A percentile compares a stretch with the other conserved stretches of the same genome.
Evolutionary conservation across 805 yeast genomes (phyloP).

Genomic region (Clavispora vitiphila): DNA sequence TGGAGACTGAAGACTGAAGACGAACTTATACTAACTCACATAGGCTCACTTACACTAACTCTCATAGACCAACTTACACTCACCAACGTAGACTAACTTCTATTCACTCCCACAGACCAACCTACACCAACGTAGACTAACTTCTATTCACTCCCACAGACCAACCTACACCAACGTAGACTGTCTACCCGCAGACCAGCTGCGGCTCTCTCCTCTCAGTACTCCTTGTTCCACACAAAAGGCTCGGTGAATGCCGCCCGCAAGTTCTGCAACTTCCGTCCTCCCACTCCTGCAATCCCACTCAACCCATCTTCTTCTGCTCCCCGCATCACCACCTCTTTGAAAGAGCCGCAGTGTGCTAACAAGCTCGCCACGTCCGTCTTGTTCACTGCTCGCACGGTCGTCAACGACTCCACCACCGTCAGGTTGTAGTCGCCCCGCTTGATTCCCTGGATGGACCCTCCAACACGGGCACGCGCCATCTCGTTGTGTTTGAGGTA

Average conservation of each 20-base stretch:
- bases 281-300: constrained; percentile 47
- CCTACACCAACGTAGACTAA: too few relatives aligned
- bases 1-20: too few relatives aligned
- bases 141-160: too few relatives aligned
- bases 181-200: too few relatives aligned
- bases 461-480: constrained; percentile 23
- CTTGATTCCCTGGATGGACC: constrained; percentile 41
- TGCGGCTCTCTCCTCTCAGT: too few relatives aligned
- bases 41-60: too few relatives aligned
- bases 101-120: too few relatives aligned
- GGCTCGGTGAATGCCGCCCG: constrained; percentile 43
- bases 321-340: constrained; percentile 33
- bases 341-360: constrained; percentile 44
- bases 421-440: constrained; percentile 42
- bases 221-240: constrained; percentile 42
- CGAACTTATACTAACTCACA: too few relatives aligned
- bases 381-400: constrained; percentile 45
- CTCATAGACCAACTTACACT: too few relatives aligned
- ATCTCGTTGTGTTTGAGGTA: constrained; percentile 33
- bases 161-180: too few relatives aligned
- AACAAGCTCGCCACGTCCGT: constrained; percentile 49
- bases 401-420: constrained; percentile 42
- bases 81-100: too few relatives aligned
- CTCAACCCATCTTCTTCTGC: constrained; percentile 18
- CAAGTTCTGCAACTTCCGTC: constrained; percentile 39